A percentile compares a stretch with the other conserved stretches of the same genome.
phyloP scores from a whole-genome alignment of 768 basidiomycete genomes.

The Flagelloscypha sp. region DNA sequence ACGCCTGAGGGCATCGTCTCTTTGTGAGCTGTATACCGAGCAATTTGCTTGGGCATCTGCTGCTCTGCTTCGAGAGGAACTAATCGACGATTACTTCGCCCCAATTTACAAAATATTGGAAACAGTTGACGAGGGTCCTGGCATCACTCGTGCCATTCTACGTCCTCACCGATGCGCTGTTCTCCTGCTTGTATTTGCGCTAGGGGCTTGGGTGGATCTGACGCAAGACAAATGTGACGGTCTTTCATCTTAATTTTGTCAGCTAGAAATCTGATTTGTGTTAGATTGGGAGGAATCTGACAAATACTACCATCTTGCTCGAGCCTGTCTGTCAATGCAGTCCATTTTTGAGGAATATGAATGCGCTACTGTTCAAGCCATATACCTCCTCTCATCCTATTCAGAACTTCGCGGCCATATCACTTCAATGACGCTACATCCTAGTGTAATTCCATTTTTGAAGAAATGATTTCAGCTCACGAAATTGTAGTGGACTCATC shows the following conservation, averaged over 20 bases:
- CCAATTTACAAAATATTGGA: conserved; percentile 47
- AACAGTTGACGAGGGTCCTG: conserved; percentile 11
- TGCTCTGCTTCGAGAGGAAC: conserved; percentile 58
- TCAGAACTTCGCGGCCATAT: conserved; percentile 34
- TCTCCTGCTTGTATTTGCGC: conserved; percentile 47
- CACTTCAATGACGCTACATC: conserved; percentile 37
- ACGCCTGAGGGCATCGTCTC: no score
- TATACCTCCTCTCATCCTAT: conserved; percentile 37
- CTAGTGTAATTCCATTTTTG: background rate
- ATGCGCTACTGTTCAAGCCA: conserved; percentile 44
- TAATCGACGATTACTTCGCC: conserved; percentile 57
- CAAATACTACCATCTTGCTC: conserved; percentile 37
- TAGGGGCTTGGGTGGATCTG: conserved; percentile 52
- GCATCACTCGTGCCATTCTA: conserved; percentile 22
- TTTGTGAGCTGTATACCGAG: no score
- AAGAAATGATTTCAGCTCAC: conserved; percentile 8
- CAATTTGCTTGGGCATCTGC: conserved; percentile 56
- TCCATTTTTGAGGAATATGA: conserved; percentile 45
- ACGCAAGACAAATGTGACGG: conserved; percentile 50
- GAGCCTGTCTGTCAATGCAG: conserved; percentile 35
- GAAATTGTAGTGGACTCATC: conserved; percentile 38
- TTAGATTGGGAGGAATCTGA: conserved; percentile 38
- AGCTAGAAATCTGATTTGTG: background rate
- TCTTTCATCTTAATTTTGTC: conserved; percentile 6
- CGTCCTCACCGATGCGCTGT: conserved; percentile 46